phyloP scores from a whole-genome alignment of 2,329 filamentous ascomycete species.

The Elsinoe perseae region DNA sequence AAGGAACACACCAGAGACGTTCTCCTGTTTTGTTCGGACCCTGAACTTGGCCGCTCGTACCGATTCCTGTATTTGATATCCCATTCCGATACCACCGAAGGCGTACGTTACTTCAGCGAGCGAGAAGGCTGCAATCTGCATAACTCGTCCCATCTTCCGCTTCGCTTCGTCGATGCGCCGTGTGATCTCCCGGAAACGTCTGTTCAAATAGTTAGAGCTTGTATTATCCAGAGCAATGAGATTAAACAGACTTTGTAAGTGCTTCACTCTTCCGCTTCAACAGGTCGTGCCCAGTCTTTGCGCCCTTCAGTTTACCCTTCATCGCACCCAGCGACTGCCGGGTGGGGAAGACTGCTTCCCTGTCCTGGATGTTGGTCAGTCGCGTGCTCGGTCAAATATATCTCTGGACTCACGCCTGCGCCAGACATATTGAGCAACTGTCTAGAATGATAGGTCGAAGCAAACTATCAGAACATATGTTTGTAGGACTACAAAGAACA shows the following conservation, averaged over 20 bases:
- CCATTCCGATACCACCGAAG: conserved; percentile 79
- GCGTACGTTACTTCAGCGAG: conserved; percentile 96
- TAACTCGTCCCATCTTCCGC: conserved; percentile 97
- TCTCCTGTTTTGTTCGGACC: conserved; percentile 91
- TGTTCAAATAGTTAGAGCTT: too few species aligned
- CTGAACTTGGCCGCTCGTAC: conserved; percentile 89
- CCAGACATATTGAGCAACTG: conserved; percentile 32
- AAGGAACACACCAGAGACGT: conserved; percentile 92
- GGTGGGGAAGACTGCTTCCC: conserved; percentile 95
- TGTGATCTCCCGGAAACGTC: conserved; percentile 67
- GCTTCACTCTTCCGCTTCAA: conserved; percentile 98
- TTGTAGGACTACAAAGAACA: neutral
- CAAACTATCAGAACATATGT: neutral
- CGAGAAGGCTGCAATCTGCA: conserved; percentile 98
- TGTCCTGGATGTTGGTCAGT: conserved; percentile 52
- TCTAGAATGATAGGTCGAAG: neutral
- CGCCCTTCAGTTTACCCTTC: conserved; percentile 93
- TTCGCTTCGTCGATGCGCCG: conserved; percentile 97
- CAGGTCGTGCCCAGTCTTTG: conserved; percentile 73
- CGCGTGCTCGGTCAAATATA: conserved; percentile 20
- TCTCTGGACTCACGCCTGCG: conserved; percentile 28
- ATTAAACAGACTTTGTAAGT: conserved; percentile 68
- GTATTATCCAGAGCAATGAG: conserved; percentile 14
- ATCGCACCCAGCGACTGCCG: conserved; percentile 93
- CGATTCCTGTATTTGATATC: conserved; percentile 95